phyloP scores from a whole-genome alignment of 1,284 basidiomycete species.

The Ceratobasidium sp. region DNA sequence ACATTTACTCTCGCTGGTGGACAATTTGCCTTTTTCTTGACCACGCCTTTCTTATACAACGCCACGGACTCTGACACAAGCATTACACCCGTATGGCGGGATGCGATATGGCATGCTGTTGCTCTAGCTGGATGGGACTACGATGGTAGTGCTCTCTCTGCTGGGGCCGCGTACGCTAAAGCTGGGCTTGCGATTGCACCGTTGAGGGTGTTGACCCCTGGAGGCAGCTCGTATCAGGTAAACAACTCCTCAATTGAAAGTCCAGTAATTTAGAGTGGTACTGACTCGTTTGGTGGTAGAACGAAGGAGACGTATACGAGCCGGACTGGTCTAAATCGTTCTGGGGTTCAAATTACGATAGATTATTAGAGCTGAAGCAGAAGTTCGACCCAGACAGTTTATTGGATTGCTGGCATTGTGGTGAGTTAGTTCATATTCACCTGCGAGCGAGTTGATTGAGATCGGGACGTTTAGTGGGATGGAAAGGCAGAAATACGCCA shows the following conservation, averaged over 20 bases:
- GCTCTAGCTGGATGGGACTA: background rate
- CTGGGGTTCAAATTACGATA: conserved; percentile 26
- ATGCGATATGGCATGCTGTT: conserved; percentile 20
- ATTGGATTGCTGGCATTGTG: conserved; percentile 34
- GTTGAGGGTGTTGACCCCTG: conserved; percentile 10
- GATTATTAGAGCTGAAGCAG: conserved; percentile 2
- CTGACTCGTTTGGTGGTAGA: background rate
- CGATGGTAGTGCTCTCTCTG: background rate
- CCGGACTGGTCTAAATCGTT: background rate
- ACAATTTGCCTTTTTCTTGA: conserved; percentile 8
- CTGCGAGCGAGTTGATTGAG: background rate
- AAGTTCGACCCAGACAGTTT: conserved; percentile 25
- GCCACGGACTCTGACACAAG: background rate
- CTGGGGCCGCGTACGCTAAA: background rate
- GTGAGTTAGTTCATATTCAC: background rate
- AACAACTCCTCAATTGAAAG: background rate
- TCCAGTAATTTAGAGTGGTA: background rate
- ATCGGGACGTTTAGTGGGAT: conserved; percentile 1
- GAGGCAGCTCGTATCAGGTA: conserved; percentile 25
- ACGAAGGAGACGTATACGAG: conserved; percentile 32
- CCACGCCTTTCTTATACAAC: conserved; percentile 12
- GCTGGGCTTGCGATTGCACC: background rate
- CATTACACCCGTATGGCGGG: conserved; percentile 18
- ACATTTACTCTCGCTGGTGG: background rate
- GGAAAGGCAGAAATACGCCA: conserved; percentile 12